Evolutionary conservation across 305 asterid genomes (phyloP).

Genomic region (Fraxinus xanthoxyloides): DNA sequence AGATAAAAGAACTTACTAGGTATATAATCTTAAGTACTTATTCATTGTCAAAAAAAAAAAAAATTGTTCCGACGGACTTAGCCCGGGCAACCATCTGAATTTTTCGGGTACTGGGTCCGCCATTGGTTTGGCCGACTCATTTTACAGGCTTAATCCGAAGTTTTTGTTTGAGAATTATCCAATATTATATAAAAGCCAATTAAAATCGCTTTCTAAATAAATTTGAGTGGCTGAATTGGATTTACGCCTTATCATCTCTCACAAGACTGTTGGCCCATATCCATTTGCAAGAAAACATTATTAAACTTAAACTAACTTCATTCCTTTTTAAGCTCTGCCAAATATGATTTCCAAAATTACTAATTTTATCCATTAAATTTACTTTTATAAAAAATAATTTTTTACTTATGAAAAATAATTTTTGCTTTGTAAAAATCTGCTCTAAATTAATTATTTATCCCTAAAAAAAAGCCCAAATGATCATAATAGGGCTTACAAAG

Average conservation of each 20-base stretch:
- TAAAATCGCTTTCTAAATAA: neutral
- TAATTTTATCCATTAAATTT: neutral
- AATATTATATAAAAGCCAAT: neutral
- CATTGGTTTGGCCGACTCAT: neutral
- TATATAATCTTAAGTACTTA: too few relatives aligned
- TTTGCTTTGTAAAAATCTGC: neutral
- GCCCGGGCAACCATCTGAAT: too few relatives aligned
- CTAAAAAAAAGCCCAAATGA: neutral
- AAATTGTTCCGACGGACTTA: too few relatives aligned
- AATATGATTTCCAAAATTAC: neutral
- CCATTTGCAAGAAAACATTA: neutral
- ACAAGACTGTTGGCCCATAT: neutral
- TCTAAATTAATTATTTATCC: neutral
- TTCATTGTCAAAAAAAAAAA: too few relatives aligned
- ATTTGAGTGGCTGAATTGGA: neutral
- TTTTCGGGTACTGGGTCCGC: too few relatives aligned
- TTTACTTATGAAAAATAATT: constrained; percentile 33
- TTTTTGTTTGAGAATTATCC: neutral
- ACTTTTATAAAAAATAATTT: neutral
- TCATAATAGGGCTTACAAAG: neutral
- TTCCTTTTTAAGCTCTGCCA: neutral
- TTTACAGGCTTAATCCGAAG: neutral
- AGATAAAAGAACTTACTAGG: too few relatives aligned
- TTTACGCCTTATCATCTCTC: neutral
- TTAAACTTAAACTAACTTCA: neutral